These are phyloP conservation scores for Linnemannia exigua DNA, from an alignment of 192 early-diverging fungal species.

Conservation along the genomic window DNA sequence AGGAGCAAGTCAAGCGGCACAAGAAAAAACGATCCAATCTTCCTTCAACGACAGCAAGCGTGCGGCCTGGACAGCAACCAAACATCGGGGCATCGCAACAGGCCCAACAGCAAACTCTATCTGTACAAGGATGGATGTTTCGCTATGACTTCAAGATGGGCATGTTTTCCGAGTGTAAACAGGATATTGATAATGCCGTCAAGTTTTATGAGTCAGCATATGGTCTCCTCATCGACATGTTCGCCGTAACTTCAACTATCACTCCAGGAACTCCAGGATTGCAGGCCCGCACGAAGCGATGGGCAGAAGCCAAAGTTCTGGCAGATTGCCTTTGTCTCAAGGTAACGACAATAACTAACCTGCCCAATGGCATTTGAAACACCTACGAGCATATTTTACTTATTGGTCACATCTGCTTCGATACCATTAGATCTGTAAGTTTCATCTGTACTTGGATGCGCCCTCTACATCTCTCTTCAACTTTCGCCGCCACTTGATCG, in stretches of 20 bases:
- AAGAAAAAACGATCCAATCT: conserved; percentile 79
- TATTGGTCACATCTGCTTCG: neutral
- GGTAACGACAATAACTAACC: conserved; percentile 52
- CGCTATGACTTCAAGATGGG: conserved; percentile 87
- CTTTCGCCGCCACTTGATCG: conserved; percentile 75
- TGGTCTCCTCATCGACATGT: conserved; percentile 74
- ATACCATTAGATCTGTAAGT: conserved; percentile 77
- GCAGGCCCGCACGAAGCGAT: conserved; percentile 69
- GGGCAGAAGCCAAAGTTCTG: conserved; percentile 80
- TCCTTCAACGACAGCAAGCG: conserved; percentile 57
- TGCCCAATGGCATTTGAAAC: neutral
- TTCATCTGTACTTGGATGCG: conserved; percentile 77
- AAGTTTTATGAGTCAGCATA: conserved; percentile 81
- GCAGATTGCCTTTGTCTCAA: conserved; percentile 84
- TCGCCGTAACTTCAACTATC: conserved; percentile 65
- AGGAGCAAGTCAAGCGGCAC: conserved; percentile 79
- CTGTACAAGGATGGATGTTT: conserved; percentile 78
- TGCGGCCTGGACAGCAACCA: conserved; percentile 37
- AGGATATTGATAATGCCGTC: conserved; percentile 70
- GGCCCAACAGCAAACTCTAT: conserved; percentile 50
- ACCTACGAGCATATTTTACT: neutral
- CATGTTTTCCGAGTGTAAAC: conserved; percentile 73
- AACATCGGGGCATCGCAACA: conserved; percentile 21
- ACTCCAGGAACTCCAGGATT: conserved; percentile 61
- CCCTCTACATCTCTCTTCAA: conserved; percentile 78